Evolutionary conservation across 2,329 filamentous ascomycete genomes (phyloP).

Genomic region (Sclerotinia minor): DNA sequence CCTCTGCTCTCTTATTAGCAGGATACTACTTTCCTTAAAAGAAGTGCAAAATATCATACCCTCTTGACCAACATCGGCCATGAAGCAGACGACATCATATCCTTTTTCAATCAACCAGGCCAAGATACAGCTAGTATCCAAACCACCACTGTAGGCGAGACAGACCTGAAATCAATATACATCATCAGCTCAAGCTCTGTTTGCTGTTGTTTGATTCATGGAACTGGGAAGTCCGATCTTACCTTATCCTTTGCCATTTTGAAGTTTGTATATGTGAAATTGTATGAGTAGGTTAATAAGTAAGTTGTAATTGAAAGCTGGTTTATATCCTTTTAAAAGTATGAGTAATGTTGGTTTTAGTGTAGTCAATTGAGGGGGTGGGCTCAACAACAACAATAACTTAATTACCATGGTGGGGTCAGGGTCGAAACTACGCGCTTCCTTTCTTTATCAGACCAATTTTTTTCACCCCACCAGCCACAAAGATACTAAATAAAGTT

Average conservation of each 20-base stretch:
- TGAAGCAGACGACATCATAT: conserved; percentile 51
- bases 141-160: conserved; percentile 48
- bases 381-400: neutral
- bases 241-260: conserved; percentile 39
- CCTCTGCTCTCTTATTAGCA: conserved; percentile 50
- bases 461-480: conserved; percentile 23
- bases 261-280: conserved; percentile 2
- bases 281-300: neutral
- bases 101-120: conserved; percentile 52
- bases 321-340: neutral
- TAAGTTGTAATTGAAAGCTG: neutral
- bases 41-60: conserved; percentile 37
- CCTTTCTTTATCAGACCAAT: conserved; percentile 9
- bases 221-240: conserved; percentile 10
- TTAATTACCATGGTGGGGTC: conserved; percentile 12
- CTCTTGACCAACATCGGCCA: conserved; percentile 73
- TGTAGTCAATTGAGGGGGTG: conserved; percentile 19
- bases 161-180: conserved; percentile 41
- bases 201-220: conserved; percentile 8
- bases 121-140: conserved; percentile 49
- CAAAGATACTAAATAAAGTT: conserved; percentile 30
- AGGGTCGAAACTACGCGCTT: neutral
- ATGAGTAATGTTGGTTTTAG: conserved; percentile 7
- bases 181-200: conserved; percentile 30
- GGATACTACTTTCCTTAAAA: neutral